Evolutionary conservation across 441 rosid genomes (phyloP), one percentile per base, ranked within the genome.

Genomic region (Populus hybrid): DNA sequence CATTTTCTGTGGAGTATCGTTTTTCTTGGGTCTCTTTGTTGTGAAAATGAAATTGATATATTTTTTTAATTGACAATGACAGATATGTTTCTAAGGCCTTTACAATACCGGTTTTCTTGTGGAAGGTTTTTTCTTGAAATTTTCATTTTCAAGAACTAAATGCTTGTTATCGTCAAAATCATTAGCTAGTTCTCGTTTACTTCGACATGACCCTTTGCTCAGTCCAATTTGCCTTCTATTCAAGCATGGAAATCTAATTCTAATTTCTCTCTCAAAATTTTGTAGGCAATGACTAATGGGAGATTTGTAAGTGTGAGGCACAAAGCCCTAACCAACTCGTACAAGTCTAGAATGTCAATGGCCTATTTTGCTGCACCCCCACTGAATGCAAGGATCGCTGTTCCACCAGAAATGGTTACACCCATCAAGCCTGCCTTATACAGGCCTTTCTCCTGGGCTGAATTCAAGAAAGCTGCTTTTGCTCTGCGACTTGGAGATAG

Each of bases 271-370:
- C 12, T 18, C 42, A n/a, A 10, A n/a, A 18, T 16, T 10, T 26
- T 33, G 75, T 35, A 95, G 99, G 98, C 89, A 1, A 89, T 95
- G 98, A 94, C 97, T 8, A 93, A 92, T 73, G 98, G 94, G 38
- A 91, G 91, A 83, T 90, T 95, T 42, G 68, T 83, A 86, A 94
- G 98, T 38, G 95, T 95, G 79, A 89, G 90, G 78, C 99, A 95
- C 72, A 89, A 98, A 73, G 99, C 85, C 0, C 7, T 95, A 28
- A 85, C 88, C 28, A 84, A 80, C 72, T 78, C 90, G 0, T 14
- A 67, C 72, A 77, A 81, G 86, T 69, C 90, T 3, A 91, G 99
- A 36, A 77, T 90, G 83, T 95, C 98, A 10, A 87, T 91, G 80
- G 95, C 93, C 3, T 95, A 83, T 74, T 92, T 93, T 28, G 98